Base-by-base conservation (phyloP, 129 eudicot genomes). In the Lonicera japonica region DNA sequence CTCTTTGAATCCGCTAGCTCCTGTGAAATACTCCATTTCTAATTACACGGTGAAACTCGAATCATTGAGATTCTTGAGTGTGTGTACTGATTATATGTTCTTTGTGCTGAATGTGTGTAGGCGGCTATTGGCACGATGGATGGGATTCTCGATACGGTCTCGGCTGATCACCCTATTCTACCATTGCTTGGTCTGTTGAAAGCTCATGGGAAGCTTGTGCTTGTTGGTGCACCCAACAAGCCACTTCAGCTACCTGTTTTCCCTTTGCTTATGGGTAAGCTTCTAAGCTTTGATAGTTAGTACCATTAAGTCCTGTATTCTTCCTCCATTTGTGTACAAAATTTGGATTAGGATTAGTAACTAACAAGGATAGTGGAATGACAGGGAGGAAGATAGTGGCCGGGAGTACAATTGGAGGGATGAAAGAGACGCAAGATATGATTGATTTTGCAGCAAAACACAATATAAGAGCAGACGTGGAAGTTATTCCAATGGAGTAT, bases 361-460 rank as follows among this genome's bases (percentile, higher is more conserved):
- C 36, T 29, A 29, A 29, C 6, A 29, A 29, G 36, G 36, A 29
- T 29, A 29, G 68, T 45, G 59, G 22, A 21, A 41, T 13, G 20
- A 48, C 73, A 67, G 79, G 78, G 55, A 64, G 83, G 66, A 72
- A 68, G 63, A 51, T 63, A 38, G 79, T 78, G 56, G 83, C 75
- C 12, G 73, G 79, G n/a, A 78, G 83, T 69, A 40, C 63, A 1
- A 73, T 69, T 1, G 79, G 78, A 16, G 83, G 83, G 59, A 62
- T 78, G 62, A 78, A 78, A 72, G 79, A 78, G 59, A 78, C 83
- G 1, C 76, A 73, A 55, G 76, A 78, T 50, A 73, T 78, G 79
- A 21, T 78, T 2, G 76, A 73, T 22, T 78, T 78, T 69, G 83
- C 83, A 23, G 76, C 83, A 12, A 65, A 73, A 24, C 83, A 78